Conservation (phyloP, 805 yeast genomes). For the Pichia phayaonensis region DNA sequence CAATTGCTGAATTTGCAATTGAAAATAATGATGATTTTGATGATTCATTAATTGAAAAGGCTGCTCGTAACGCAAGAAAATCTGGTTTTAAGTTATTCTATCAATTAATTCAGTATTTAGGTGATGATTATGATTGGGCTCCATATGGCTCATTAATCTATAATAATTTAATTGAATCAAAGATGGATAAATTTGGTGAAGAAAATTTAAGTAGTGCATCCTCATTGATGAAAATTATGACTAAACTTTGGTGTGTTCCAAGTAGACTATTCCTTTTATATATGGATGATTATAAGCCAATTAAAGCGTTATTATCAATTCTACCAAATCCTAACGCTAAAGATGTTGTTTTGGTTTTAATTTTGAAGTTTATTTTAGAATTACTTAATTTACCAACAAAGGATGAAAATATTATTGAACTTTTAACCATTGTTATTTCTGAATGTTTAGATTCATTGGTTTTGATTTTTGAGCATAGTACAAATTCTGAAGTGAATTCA, state of each 20-base stretch:
- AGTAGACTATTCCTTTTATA: slow-evolving; percentile 45
- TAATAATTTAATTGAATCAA: slow-evolving; percentile 48
- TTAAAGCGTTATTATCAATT: slow-evolving; percentile 46
- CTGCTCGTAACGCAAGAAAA: slow-evolving; percentile 56
- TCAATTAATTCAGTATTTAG: slow-evolving; percentile 46
- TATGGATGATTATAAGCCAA: slow-evolving; percentile 48
- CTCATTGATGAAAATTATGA: slow-evolving; percentile 58
- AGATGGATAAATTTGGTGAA: slow-evolving; percentile 57
- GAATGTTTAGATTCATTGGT: slow-evolving; percentile 47
- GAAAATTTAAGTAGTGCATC: slow-evolving; percentile 85
- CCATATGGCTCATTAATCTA: slow-evolving; percentile 44
- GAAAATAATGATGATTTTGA: slow-evolving; percentile 15
- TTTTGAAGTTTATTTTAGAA: slow-evolving; percentile 46
- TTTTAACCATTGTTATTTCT: slow-evolving; percentile 53
- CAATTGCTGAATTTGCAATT: slow-evolving; percentile 42
- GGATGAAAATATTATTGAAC: slow-evolving; percentile 37
- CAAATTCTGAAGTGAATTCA: slow-evolving; percentile 40
- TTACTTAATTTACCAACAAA: slow-evolving; percentile 35
- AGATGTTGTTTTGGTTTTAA: slow-evolving; percentile 51
- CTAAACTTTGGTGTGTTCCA: slow-evolving; percentile 45
- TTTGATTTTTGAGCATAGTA: slow-evolving; percentile 34
- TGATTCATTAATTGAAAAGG: slow-evolving; percentile 29
- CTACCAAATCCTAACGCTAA: slow-evolving; percentile 52
- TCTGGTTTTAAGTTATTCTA: slow-evolving; percentile 58
- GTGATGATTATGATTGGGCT: slow-evolving; percentile 49